Evolutionary conservation across 2,329 filamentous ascomycete genomes (phyloP).

Genomic region (Arthrinium puccinioides): DNA sequence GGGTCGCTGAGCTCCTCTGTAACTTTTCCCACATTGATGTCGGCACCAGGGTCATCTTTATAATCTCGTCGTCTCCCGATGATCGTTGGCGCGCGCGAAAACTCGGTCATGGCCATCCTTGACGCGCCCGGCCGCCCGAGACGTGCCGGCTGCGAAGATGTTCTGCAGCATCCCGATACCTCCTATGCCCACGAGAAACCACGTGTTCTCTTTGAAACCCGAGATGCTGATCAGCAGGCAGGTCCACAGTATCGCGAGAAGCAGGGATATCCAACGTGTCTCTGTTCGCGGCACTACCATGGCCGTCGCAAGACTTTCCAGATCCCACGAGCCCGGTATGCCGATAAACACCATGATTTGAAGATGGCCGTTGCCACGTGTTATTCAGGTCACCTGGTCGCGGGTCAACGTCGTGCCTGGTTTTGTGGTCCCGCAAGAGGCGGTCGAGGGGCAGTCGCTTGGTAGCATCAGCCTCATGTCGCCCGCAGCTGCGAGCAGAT

Average conservation of each 20-base stretch:
- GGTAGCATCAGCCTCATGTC: conserved; percentile 9
- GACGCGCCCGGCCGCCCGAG: conserved; percentile 4
- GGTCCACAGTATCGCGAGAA: conserved; percentile 7
- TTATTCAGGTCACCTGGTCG: conserved; percentile 9
- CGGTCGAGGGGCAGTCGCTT: conserved; percentile 6
- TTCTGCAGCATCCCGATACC: conserved; percentile 11
- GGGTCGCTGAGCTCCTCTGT: too few relatives aligned
- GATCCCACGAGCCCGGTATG: conserved; percentile 5
- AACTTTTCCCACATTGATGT: too few relatives aligned
- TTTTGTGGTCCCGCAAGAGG: conserved; percentile 9
- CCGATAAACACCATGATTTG: conserved; percentile 8
- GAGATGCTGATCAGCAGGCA: conserved; percentile 7
- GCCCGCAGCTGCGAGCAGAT: conserved; percentile 6
- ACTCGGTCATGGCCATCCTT: background rate
- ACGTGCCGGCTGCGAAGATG: conserved; percentile 6
- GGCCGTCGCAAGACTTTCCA: conserved; percentile 7
- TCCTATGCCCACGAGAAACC: conserved; percentile 9
- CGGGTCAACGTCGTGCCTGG: background rate
- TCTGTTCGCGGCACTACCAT: background rate
- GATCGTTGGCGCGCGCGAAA: conserved; percentile 7
- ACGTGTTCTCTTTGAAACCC: conserved; percentile 6
- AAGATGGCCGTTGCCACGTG: conserved; percentile 8
- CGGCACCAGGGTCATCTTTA: conserved; percentile 4
- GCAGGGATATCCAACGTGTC: conserved; percentile 6
- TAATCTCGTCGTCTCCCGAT: conserved; percentile 7